A percentile compares a stretch with the other conserved stretches of the same genome.
Evolutionary conservation across 139 green algal genomes (phyloP).

Genomic region (Spirogloea muscicola): DNA sequence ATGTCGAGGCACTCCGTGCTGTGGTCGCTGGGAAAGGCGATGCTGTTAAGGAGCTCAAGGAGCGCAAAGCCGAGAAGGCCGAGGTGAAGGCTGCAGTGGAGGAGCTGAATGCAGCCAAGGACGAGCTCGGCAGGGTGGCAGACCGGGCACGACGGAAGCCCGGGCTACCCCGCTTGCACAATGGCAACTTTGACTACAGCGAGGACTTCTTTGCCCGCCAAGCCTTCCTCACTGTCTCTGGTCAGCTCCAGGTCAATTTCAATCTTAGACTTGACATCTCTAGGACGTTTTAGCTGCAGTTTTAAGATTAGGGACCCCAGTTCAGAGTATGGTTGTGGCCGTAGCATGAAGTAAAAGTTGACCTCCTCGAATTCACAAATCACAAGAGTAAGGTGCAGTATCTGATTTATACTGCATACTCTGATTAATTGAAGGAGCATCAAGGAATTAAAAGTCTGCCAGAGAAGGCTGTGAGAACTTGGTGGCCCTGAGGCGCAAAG

Average conservation of each 20-base stretch:
- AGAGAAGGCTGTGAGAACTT: too few relatives aligned
- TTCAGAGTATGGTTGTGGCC: too few relatives aligned
- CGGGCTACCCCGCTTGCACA: constrained; percentile 45
- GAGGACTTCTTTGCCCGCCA: constrained; percentile 92
- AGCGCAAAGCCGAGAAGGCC: constrained; percentile 72
- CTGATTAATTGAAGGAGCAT: too few relatives aligned
- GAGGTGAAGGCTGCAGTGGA: constrained; percentile 37
- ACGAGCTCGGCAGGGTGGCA: constrained; percentile 63
- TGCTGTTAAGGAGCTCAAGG: constrained; percentile 50
- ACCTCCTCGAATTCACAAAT: too few relatives aligned
- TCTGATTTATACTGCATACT: too few relatives aligned
- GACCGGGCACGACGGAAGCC: constrained; percentile 29
- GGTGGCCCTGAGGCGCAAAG: too few relatives aligned
- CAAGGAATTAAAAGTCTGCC: too few relatives aligned
- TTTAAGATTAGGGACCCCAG: too few relatives aligned
- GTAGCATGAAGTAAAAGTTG: too few relatives aligned
- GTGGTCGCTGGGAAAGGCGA: constrained; percentile 45
- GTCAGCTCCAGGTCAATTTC: constrained; percentile 68
- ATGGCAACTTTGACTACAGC: constrained; percentile 71
- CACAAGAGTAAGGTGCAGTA: too few relatives aligned
- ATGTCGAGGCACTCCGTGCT: constrained; percentile 54
- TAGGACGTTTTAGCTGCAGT: too few relatives aligned
- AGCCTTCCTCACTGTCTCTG: constrained; percentile 88
- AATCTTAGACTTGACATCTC: neutral
- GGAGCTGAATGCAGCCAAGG: constrained; percentile 55